Conservation (phyloP, 2,329 filamentous ascomycete species). For the Pseudogymnoascus sp. region DNA sequence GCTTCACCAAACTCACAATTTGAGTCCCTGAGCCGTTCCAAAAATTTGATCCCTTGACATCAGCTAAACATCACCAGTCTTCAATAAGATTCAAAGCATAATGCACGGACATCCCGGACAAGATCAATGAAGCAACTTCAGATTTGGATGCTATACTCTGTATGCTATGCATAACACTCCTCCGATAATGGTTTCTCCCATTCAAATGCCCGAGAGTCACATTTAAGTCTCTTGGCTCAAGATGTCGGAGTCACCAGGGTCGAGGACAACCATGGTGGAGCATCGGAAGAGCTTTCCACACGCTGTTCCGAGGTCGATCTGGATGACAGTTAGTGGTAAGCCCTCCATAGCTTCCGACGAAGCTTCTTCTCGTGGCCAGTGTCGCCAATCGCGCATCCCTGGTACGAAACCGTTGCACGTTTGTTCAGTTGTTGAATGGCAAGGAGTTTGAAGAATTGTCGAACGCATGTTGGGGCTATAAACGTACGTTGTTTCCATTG, state of each 20-base stretch:
- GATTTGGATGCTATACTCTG: neutral
- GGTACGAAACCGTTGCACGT: neutral
- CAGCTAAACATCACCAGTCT: neutral
- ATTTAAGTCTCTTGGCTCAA: constrained; percentile 58
- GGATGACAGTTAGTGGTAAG: constrained; percentile 38
- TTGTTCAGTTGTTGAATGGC: neutral
- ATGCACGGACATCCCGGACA: neutral
- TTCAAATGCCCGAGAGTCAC: neutral
- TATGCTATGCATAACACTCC: neutral
- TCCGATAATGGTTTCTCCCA: neutral
- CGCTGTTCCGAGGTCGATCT: constrained; percentile 97
- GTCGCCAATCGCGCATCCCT: neutral
- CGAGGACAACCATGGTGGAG: constrained; percentile 93
- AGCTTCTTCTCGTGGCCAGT: neutral
- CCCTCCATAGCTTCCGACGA: neutral
- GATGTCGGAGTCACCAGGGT: constrained; percentile 98
- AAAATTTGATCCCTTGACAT: neutral
- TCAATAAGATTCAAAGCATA: neutral
- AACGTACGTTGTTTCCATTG: constrained; percentile 94
- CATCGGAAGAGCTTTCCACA: constrained; percentile 99
- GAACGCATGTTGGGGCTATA: neutral
- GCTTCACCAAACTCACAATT: neutral
- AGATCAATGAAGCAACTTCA: neutral
- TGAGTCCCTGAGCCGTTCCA: neutral
- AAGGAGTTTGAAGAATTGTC: neutral